These are phyloP conservation scores for Microcyclosporella mali DNA, from an alignment of 2,329 filamentous ascomycete genomes.

Conservation along the genomic window DNA sequence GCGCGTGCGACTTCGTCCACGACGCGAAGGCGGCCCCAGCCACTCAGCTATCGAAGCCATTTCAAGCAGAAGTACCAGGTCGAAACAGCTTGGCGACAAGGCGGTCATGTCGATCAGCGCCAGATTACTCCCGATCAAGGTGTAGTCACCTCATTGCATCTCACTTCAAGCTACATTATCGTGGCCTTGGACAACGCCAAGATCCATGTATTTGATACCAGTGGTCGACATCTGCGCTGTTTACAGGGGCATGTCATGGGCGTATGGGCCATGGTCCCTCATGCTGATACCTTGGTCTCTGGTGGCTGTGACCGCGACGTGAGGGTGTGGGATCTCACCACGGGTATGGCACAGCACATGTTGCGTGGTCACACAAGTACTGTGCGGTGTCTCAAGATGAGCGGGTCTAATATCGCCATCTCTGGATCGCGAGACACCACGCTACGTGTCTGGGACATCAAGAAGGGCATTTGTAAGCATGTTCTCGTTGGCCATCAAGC, in stretches of 20 bases:
- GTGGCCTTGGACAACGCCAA: conserved; percentile 96
- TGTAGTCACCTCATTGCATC: conserved; percentile 89
- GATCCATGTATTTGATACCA: conserved; percentile 94
- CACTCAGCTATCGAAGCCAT: conserved; percentile 86
- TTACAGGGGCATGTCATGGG: conserved; percentile 97
- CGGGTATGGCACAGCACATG: conserved; percentile 71
- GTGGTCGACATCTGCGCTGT: conserved; percentile 81
- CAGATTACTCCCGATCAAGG: conserved; percentile 96
- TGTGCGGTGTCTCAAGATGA: conserved; percentile 96
- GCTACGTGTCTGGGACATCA: conserved; percentile 89
- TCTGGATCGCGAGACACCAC: conserved; percentile 95
- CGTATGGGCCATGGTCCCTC: conserved; percentile 99
- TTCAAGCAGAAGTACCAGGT: conserved; percentile 98
- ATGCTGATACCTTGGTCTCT: conserved; percentile 90
- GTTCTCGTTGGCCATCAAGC: conserved; percentile 92
- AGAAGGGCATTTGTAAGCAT: conserved; percentile 79
- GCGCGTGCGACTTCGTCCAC: conserved; percentile 32
- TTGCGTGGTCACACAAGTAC: conserved; percentile 94
- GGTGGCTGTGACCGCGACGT: conserved; percentile 96
- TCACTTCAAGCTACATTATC: conserved; percentile 94
- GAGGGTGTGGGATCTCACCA: conserved; percentile 91
- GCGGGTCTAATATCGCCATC: conserved; percentile 85
- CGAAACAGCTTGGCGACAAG: conserved; percentile 91
- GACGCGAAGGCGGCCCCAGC: conserved; percentile 48
- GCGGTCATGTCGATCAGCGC: conserved; percentile 73